These are phyloP conservation scores for Primulina huaijiensis DNA, from an alignment of 257 asterid species.

Conservation along the genomic window DNA sequence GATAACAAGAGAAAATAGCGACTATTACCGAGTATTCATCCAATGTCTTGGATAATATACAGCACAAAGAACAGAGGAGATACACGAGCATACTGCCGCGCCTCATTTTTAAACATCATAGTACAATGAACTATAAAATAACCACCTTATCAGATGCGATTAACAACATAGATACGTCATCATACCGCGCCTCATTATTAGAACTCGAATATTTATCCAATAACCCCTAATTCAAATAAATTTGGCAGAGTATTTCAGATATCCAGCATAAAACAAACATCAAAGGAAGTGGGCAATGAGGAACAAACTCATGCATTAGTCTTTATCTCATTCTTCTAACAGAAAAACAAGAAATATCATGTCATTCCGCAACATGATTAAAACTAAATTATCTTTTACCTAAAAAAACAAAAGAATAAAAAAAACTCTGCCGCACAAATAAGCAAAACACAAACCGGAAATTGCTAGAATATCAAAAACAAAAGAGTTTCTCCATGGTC, in stretches of 20 bases:
- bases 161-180: background rate
- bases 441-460: background rate
- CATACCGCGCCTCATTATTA: background rate
- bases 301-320: slow-evolving; percentile 10
- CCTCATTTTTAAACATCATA: background rate
- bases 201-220: background rate
- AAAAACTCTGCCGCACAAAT: background rate
- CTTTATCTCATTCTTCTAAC: background rate
- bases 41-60: background rate
- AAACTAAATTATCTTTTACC: background rate
- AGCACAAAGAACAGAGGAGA: background rate
- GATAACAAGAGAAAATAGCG: background rate
- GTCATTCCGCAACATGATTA: background rate
- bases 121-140: background rate
- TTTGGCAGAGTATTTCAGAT: background rate
- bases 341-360: background rate
- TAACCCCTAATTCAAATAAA: background rate
- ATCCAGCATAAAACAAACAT: background rate
- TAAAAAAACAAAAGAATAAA: background rate
- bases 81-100: background rate
- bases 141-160: background rate
- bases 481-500: background rate
- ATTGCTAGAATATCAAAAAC: background rate
- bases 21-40: background rate
- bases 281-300: background rate